phyloP scores from a whole-genome alignment of 345 rosid species.

The Citrus hindsii region DNA sequence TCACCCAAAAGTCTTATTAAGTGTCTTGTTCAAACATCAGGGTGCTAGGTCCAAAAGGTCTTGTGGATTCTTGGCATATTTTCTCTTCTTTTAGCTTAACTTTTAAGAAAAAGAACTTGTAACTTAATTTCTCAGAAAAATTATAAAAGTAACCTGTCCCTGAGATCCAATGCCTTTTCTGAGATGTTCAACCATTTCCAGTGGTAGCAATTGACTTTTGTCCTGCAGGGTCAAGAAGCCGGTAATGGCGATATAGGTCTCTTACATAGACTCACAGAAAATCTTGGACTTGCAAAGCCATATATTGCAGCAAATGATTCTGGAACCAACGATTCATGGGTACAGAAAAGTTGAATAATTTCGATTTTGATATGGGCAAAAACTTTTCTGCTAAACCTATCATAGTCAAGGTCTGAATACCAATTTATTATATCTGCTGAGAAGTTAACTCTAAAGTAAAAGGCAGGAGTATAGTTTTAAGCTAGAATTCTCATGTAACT shows the following conservation, averaged over 20 bases:
- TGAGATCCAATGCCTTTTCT: conserved; percentile 61
- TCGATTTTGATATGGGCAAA: neutral
- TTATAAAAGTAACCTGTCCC: conserved; percentile 59
- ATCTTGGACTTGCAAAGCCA: neutral
- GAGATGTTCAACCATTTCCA: conserved; percentile 88
- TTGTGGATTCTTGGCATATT: neutral
- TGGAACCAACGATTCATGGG: neutral
- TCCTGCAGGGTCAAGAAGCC: conserved; percentile 41
- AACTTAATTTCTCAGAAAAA: conserved; percentile 1
- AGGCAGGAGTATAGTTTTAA: neutral
- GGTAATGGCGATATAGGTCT: neutral
- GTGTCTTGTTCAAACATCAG: neutral
- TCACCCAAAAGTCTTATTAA: neutral
- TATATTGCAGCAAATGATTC: neutral
- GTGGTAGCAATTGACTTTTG: conserved; percentile 53
- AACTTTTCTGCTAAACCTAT: neutral
- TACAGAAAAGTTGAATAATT: neutral
- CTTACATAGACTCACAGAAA: neutral
- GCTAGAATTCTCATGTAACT: neutral
- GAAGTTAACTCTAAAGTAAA: neutral
- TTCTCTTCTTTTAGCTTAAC: neutral
- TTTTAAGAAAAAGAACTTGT: neutral
- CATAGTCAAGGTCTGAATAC: neutral
- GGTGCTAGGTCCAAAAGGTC: conserved; percentile 8
- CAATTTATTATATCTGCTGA: neutral